phyloP scores from a whole-genome alignment of 176 grass and related monocot genomes.

The Carex scoparia region DNA sequence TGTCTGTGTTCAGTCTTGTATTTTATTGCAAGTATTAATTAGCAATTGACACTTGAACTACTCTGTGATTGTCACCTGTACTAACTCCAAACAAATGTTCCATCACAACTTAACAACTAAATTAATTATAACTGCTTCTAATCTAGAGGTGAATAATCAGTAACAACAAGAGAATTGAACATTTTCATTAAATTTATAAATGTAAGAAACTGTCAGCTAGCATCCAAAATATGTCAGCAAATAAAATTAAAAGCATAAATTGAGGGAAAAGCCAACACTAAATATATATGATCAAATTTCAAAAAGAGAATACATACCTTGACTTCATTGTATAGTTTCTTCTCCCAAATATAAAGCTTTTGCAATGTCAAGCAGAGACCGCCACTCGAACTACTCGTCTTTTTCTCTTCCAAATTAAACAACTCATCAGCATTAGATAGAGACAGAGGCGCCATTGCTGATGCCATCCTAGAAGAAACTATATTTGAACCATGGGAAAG shows the following conservation, averaged over 20 bases:
- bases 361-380: constrained; percentile 58
- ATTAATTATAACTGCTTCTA: constrained; percentile 12
- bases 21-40: constrained; percentile 1
- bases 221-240: constrained; percentile 1
- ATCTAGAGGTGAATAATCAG: background rate
- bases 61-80: background rate
- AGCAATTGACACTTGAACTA: constrained; percentile 22
- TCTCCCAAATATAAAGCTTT: constrained; percentile 95
- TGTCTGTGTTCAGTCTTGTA: background rate
- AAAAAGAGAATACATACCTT: constrained; percentile 51
- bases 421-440: constrained; percentile 37
- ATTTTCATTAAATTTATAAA: background rate
- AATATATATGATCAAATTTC: background rate
- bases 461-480: constrained; percentile 67
- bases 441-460: constrained; percentile 35
- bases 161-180: constrained; percentile 6
- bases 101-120: background rate
- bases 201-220: background rate
- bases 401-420: constrained; percentile 40
- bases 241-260: constrained; percentile 2
- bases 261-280: background rate
- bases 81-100: background rate
- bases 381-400: constrained; percentile 16
- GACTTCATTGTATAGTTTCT: constrained; percentile 81
- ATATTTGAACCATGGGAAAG: constrained; percentile 19